Evolutionary conservation across 1,284 basidiomycete genomes (phyloP).

Genomic region (Cystobasidiaceae sp.): DNA sequence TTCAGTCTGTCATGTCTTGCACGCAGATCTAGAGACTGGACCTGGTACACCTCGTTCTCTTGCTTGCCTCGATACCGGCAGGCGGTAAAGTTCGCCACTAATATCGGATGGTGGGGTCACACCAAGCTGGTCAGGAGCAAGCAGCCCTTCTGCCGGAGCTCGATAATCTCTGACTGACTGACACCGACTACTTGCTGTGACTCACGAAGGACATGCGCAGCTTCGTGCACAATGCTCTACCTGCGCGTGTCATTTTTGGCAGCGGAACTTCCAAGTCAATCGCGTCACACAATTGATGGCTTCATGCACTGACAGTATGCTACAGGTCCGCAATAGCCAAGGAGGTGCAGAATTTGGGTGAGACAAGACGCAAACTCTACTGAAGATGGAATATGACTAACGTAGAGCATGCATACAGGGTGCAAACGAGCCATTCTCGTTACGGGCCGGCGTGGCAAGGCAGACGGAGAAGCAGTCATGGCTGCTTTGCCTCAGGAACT

Average conservation of each 20-base stretch:
- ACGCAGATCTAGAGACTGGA: too few species aligned
- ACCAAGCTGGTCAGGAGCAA: too few species aligned
- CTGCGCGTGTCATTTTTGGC: slow-evolving; percentile 51
- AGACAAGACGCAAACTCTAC: slow-evolving; percentile 41
- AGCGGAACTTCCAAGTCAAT: slow-evolving; percentile 44
- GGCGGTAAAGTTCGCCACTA: too few species aligned
- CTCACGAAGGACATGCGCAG: slow-evolving; percentile 42
- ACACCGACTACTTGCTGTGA: too few species aligned
- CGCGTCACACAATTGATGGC: neutral
- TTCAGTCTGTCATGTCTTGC: neutral
- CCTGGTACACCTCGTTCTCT: too few species aligned
- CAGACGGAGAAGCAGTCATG: slow-evolving; percentile 6
- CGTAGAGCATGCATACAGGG: slow-evolving; percentile 43
- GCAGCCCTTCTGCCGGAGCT: too few species aligned
- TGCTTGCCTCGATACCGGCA: too few species aligned
- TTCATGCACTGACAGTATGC: neutral
- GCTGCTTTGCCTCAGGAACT: slow-evolving; percentile 25
- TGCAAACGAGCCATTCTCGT: slow-evolving; percentile 41
- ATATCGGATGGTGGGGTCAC: too few species aligned
- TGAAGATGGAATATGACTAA: slow-evolving; percentile 47
- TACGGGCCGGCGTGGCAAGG: slow-evolving; percentile 34
- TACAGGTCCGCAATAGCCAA: slow-evolving; percentile 44
- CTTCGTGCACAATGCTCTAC: slow-evolving; percentile 50
- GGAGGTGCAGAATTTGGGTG: slow-evolving; percentile 47
- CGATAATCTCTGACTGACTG: too few species aligned